phyloP scores from a whole-genome alignment of 2,329 filamentous ascomycete genomes.

The Aureobasidium sp. region DNA sequence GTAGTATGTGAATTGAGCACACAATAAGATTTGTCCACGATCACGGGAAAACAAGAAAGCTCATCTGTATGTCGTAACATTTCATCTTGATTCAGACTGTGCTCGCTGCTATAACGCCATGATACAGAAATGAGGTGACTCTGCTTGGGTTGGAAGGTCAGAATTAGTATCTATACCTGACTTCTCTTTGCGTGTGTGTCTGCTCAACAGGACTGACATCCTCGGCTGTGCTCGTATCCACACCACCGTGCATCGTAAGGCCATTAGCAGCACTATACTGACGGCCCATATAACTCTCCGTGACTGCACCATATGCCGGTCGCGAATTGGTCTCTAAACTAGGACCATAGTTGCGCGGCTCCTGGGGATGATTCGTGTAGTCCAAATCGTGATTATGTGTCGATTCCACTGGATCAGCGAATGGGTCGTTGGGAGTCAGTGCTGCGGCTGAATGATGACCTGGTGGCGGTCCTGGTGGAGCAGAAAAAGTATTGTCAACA shows the following conservation, averaged over 20 bases:
- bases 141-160: too few relatives aligned
- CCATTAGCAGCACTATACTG: constrained; percentile 39
- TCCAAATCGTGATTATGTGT: background rate
- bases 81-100: too few relatives aligned
- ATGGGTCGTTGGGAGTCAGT: background rate
- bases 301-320: constrained; percentile 26
- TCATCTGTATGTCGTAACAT: too few relatives aligned
- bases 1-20: too few relatives aligned
- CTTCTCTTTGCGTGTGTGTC: background rate
- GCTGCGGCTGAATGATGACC: background rate
- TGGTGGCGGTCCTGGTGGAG: constrained; percentile 13
- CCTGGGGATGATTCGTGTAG: constrained; percentile 3
- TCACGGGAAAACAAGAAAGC: too few relatives aligned
- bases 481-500: background rate
- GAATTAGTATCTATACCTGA: constrained; percentile 8
- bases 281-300: constrained; percentile 37
- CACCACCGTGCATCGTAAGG: constrained; percentile 40
- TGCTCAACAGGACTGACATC: constrained; percentile 9
- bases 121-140: too few relatives aligned
- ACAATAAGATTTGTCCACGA: too few relatives aligned
- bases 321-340: constrained; percentile 13
- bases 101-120: background rate
- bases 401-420: constrained; percentile 1
- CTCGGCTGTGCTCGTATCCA: background rate
- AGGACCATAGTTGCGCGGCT: constrained; percentile 12